Percentiles rank a stretch among this genome's conserved stretches.
Evolutionary conservation across 1,139 yeast species (phyloP).

Genomic region (Arxiozyma heterogenica): DNA sequence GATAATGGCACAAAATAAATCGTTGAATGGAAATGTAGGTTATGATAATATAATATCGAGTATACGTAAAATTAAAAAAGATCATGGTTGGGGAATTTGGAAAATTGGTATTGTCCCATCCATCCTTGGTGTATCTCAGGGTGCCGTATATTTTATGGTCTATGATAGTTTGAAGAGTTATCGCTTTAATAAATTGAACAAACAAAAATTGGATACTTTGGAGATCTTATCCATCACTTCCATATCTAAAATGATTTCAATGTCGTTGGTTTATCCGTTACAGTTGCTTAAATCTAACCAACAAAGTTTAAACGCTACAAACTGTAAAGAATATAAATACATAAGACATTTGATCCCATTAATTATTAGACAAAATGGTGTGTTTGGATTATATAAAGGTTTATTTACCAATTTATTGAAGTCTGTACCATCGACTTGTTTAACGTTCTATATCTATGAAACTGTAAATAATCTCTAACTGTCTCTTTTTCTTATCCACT

Average conservation of each 20-base stretch:
- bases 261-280: slow-evolving; percentile 67
- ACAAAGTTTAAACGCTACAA: slow-evolving; percentile 42
- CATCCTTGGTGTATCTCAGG: slow-evolving; percentile 75
- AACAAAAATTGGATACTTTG: slow-evolving; percentile 35
- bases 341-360: slow-evolving; percentile 27
- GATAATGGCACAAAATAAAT: slow-evolving; percentile 52
- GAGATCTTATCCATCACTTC: slow-evolving; percentile 63
- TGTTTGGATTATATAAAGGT: slow-evolving; percentile 70
- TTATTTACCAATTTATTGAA: slow-evolving; percentile 49
- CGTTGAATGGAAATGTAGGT: slow-evolving; percentile 36
- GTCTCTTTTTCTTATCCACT: no score
- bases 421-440: slow-evolving; percentile 67
- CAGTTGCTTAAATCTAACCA: slow-evolving; percentile 75
- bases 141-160: slow-evolving; percentile 76
- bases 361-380: slow-evolving; percentile 41
- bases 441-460: slow-evolving; percentile 62
- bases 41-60: slow-evolving; percentile 56
- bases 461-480: slow-evolving; percentile 23
- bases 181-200: slow-evolving; percentile 10
- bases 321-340: slow-evolving; percentile 36
- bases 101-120: slow-evolving; percentile 84
- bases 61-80: slow-evolving; percentile 28
- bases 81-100: slow-evolving; percentile 64
- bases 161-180: slow-evolving; percentile 61
- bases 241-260: slow-evolving; percentile 58